A percentile compares a stretch with the other conserved stretches of the same genome.
These are phyloP conservation scores for Dimargaris xerosporica DNA, from an alignment of 192 early-diverging fungal genomes.

Conservation along the genomic window DNA sequence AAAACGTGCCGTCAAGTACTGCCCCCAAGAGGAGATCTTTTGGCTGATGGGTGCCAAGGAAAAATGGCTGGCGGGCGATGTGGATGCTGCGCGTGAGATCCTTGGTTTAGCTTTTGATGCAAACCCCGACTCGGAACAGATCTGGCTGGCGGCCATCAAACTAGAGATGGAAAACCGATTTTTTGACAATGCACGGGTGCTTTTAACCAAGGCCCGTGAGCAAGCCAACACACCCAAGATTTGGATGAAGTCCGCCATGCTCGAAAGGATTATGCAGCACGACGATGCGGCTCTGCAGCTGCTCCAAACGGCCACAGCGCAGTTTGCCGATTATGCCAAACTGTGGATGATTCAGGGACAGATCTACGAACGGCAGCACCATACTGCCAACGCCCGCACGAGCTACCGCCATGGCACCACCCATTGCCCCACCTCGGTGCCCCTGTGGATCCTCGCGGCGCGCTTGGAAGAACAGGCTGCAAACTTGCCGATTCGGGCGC, in stretches of 20 bases:
- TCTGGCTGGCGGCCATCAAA: conserved; percentile 92
- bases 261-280: conserved; percentile 64
- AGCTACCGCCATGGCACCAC: conserved; percentile 58
- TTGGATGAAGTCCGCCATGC: conserved; percentile 89
- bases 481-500: conserved; percentile 48
- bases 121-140: conserved; percentile 81
- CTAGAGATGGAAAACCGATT: conserved; percentile 83
- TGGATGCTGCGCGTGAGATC: conserved; percentile 67
- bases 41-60: conserved; percentile 98
- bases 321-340: conserved; percentile 69
- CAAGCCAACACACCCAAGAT: conserved; percentile 65
- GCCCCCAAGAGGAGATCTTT: conserved; percentile 80
- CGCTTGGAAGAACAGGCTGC: conserved; percentile 55
- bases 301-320: conserved; percentile 40
- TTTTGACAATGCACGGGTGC: conserved; percentile 51
- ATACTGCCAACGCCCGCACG: conserved; percentile 46
- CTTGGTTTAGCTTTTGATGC: conserved; percentile 77
- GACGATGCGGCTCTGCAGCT: conserved; percentile 48
- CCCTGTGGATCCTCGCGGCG: conserved; percentile 71
- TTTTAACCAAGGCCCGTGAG: conserved; percentile 62
- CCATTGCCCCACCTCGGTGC: conserved; percentile 50
- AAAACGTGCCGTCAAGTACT: conserved; percentile 69
- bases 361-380: conserved; percentile 40
- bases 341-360: conserved; percentile 92
- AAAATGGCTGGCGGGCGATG: conserved; percentile 71